Conservation (phyloP, 805 yeast genomes). For the Pichia deserticola region DNA sequence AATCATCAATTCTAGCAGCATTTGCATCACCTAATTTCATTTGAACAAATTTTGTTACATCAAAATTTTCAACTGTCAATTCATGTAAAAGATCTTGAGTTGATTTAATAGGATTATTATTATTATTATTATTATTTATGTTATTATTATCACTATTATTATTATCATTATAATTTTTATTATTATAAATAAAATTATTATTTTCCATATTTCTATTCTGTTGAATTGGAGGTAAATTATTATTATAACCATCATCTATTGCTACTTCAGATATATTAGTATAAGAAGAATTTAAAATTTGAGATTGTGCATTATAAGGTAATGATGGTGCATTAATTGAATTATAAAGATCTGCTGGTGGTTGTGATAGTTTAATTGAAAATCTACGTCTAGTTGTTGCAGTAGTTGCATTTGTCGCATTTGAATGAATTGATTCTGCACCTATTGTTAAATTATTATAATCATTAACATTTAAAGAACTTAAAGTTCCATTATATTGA, state of each 20-base stretch:
- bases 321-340: constrained; percentile 21
- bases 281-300: constrained; percentile 4
- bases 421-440: constrained; percentile 5
- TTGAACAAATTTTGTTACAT: constrained; percentile 42
- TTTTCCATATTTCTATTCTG: not conserved
- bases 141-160: constrained; percentile 6
- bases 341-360: constrained; percentile 6
- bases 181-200: not conserved
- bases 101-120: not conserved
- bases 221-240: not conserved
- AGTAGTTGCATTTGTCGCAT: constrained; percentile 4
- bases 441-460: not conserved
- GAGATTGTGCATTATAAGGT: constrained; percentile 18
- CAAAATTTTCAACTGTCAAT: constrained; percentile 35
- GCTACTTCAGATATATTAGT: not conserved
- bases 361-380: constrained; percentile 31
- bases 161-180: not conserved
- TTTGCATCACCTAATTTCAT: constrained; percentile 53
- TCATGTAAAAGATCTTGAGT: constrained; percentile 20
- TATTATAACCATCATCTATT: not conserved
- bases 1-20: constrained; percentile 65
- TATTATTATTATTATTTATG: not conserved
- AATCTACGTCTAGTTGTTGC: constrained; percentile 34
- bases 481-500: not conserved
- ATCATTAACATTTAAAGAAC: constrained; percentile 5